These are phyloP conservation scores for Erythrophleum ivorense DNA, from an alignment of 331 rosid species.

Conservation along the genomic window DNA sequence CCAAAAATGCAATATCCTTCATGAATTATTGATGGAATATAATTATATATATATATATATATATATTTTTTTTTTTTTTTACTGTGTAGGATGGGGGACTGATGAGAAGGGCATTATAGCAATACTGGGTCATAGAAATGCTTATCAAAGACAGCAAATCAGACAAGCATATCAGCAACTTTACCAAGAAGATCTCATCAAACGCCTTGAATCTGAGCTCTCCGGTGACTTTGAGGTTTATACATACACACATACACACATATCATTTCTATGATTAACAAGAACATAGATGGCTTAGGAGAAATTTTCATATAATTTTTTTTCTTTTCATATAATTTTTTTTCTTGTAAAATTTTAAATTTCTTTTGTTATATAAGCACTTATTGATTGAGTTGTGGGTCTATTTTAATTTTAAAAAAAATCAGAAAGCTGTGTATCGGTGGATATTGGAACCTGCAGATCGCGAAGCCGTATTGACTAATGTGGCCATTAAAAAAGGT, in stretches of 20 bases:
- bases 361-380: too few relatives aligned
- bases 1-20: too few relatives aligned
- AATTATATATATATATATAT: too few relatives aligned
- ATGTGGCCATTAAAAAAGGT: constrained; percentile 58
- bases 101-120: constrained; percentile 68
- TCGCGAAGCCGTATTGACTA: constrained; percentile 72
- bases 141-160: constrained; percentile 70
- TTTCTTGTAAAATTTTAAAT: too few relatives aligned
- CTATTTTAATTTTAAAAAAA: too few relatives aligned
- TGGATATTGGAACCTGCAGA: constrained; percentile 84
- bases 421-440: constrained; percentile 79
- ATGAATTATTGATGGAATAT: too few relatives aligned
- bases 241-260: too few relatives aligned
- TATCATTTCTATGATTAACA: too few relatives aligned
- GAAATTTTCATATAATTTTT: too few relatives aligned
- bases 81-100: constrained; percentile 83
- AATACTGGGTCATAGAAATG: constrained; percentile 72
- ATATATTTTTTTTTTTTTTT: background rate
- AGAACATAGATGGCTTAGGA: too few relatives aligned
- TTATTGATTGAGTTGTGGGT: too few relatives aligned
- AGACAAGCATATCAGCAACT: constrained; percentile 68
- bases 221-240: constrained; percentile 81
- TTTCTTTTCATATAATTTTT: too few relatives aligned
- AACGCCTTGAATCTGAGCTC: constrained; percentile 83
- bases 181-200: constrained; percentile 77